A percentile compares a stretch with the other conserved stretches of the same genome.
These are phyloP conservation scores for Saccharomyces hybrid DNA, from an alignment of 1,139 yeast genomes.

Conservation along the genomic window DNA sequence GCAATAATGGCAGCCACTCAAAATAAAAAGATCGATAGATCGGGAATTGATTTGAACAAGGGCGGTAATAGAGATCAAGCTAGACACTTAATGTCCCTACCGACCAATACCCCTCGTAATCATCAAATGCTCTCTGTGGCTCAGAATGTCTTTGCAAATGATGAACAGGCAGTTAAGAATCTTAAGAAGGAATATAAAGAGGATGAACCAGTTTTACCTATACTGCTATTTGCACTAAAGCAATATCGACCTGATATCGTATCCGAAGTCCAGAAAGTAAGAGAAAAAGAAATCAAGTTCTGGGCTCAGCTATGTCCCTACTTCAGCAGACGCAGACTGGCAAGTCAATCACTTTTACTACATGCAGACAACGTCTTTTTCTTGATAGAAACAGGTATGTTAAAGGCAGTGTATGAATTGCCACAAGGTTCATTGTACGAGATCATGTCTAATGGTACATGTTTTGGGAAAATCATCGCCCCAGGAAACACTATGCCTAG, in stretches of 20 bases:
- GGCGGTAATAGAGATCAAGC: neutral
- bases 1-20: neutral
- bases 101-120: conserved; percentile 37
- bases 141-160: conserved; percentile 28
- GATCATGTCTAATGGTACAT: conserved; percentile 79
- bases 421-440: conserved; percentile 59
- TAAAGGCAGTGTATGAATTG: conserved; percentile 52
- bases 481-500: conserved; percentile 3
- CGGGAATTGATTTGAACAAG: neutral
- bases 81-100: conserved; percentile 18
- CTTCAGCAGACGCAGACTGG: conserved; percentile 15
- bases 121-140: conserved; percentile 36
- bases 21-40: neutral
- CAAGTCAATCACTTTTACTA: conserved; percentile 16
- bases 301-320: conserved; percentile 28
- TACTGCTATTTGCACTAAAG: conserved; percentile 27
- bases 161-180: conserved; percentile 32
- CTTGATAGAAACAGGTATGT: conserved; percentile 71
- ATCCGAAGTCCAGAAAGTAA: conserved; percentile 16
- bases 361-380: conserved; percentile 41
- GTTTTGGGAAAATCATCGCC: conserved; percentile 54
- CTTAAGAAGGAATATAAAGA: conserved; percentile 35
- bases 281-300: conserved; percentile 22
- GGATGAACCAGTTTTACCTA: conserved; percentile 18
- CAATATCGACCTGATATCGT: conserved; percentile 34